A percentile compares a stretch with the other conserved stretches of the same genome.
Conservation (phyloP, 805 yeast genomes). For the Metschnikowia rubicola region DNA sequence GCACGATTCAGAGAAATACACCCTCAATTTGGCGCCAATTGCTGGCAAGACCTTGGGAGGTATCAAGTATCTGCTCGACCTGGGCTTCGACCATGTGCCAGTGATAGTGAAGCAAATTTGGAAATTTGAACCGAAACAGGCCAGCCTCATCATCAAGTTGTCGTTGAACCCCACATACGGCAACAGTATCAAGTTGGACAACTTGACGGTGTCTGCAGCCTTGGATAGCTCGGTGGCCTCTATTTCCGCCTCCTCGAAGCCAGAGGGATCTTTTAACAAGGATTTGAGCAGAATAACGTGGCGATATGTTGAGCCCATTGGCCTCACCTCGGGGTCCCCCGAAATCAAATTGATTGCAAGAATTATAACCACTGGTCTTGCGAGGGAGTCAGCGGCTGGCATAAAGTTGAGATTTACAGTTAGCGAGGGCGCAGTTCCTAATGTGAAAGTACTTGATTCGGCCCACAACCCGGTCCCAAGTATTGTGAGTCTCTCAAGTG, state of each 20-base stretch:
- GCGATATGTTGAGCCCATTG: constrained; percentile 52
- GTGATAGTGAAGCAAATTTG: constrained; percentile 75
- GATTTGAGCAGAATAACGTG: constrained; percentile 86
- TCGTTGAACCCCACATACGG: constrained; percentile 49
- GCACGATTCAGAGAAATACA: constrained; percentile 32
- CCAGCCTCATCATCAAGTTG: constrained; percentile 77
- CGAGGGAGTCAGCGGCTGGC: constrained; percentile 71
- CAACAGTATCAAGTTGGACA: constrained; percentile 46
- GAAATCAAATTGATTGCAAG: constrained; percentile 75
- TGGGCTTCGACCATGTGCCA: constrained; percentile 51
- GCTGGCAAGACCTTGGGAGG: constrained; percentile 73
- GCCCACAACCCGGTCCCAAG: constrained; percentile 41
- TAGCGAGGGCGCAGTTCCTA: constrained; percentile 41
- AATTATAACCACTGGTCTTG: constrained; percentile 71
- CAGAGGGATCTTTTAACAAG: constrained; percentile 85
- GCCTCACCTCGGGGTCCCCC: constrained; percentile 36
- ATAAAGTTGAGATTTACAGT: constrained; percentile 64
- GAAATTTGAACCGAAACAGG: constrained; percentile 83
- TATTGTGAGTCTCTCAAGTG: constrained; percentile 46
- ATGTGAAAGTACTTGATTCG: constrained; percentile 33
- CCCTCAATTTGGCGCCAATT: constrained; percentile 47
- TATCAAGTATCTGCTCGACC: constrained; percentile 63
- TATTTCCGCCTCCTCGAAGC: constrained; percentile 79
- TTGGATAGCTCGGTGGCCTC: constrained; percentile 57
- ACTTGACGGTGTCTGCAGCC: constrained; percentile 59